These are phyloP conservation scores for Colletotrichum sansevieriae DNA, from an alignment of 2,329 filamentous ascomycete genomes.

Conservation along the genomic window DNA sequence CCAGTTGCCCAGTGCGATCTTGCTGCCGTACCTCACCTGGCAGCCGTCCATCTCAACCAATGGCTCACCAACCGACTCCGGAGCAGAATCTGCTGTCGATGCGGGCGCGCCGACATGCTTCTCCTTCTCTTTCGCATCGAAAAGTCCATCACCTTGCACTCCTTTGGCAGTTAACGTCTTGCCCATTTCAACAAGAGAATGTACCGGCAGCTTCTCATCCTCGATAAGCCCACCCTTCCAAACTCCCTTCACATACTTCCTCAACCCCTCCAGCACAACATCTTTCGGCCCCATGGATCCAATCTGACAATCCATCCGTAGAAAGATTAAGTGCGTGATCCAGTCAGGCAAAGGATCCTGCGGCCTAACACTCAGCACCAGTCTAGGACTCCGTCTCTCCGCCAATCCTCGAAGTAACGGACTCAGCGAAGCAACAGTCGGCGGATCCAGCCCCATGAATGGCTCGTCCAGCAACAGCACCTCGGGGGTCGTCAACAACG, in stretches of 20 bases:
- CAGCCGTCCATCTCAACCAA: conserved; percentile 91
- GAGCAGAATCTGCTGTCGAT: conserved; percentile 18
- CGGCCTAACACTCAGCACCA: conserved; percentile 83
- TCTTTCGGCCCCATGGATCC: conserved; percentile 75
- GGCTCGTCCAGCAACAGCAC: conserved; percentile 91
- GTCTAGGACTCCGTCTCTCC: conserved; percentile 73
- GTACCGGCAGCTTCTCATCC: conserved; percentile 62
- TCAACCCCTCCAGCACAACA: conserved; percentile 69
- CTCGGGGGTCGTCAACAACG: conserved; percentile 82
- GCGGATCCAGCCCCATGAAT: conserved; percentile 95
- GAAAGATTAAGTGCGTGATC: conserved; percentile 86
- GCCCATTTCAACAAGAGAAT: conserved; percentile 64
- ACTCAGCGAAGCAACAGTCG: conserved; percentile 79
- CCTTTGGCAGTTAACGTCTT: conserved; percentile 58
- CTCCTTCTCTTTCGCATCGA: conserved; percentile 46
- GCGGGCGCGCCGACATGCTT: conserved; percentile 19
- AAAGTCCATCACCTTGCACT: conserved; percentile 53
- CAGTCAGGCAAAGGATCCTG: conserved; percentile 91
- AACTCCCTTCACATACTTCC: conserved; percentile 61
- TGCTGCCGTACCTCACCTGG: conserved; percentile 82
- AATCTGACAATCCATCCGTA: conserved; percentile 76
- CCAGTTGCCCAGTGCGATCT: conserved; percentile 86
- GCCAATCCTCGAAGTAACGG: conserved; percentile 78
- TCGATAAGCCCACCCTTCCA: conserved; percentile 58
- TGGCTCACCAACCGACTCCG: conserved; percentile 66